Conservation (phyloP, 2,329 filamentous ascomycete species). For the Cucurbitaria berberidis region DNA sequence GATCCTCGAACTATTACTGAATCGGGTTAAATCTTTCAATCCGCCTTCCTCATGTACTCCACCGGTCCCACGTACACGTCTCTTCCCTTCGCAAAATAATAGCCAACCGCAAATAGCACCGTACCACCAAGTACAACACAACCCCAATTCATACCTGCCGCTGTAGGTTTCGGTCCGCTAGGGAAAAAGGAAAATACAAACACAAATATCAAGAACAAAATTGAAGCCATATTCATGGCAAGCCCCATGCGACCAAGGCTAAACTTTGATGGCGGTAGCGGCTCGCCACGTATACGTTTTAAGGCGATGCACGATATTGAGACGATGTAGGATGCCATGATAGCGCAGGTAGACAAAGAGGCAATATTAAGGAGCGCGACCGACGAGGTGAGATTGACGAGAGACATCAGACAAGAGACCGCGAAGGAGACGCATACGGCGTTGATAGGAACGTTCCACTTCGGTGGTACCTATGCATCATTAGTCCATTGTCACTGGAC, state of each 20-base stretch:
- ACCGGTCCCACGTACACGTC: conserved; percentile 45
- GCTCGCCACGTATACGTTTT: conserved; percentile 30
- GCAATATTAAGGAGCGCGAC: conserved; percentile 51
- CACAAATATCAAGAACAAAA: conserved; percentile 43
- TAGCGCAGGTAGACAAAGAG: conserved; percentile 38
- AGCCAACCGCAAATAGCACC: conserved; percentile 49
- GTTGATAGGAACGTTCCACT: conserved; percentile 40
- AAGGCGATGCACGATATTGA: conserved; percentile 39
- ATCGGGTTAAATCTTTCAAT: not conserved
- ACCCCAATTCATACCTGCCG: conserved; percentile 55
- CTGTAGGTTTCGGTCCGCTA: conserved; percentile 13
- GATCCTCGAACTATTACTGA: too few relatives aligned
- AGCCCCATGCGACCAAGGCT: conserved; percentile 48
- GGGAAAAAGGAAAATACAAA: conserved; percentile 55
- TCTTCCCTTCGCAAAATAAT: conserved; percentile 48
- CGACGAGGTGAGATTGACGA: conserved; percentile 53
- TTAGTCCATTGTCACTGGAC: not conserved
- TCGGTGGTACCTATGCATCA: conserved; percentile 12
- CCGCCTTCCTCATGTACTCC: conserved; percentile 2
- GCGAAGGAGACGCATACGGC: conserved; percentile 34
- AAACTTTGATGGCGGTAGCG: conserved; percentile 42
- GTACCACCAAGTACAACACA: conserved; percentile 51
- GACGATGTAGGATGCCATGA: conserved; percentile 43
- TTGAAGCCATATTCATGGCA: conserved; percentile 44
- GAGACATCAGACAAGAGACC: conserved; percentile 45